Evolutionary conservation across 2,329 filamentous ascomycete genomes (phyloP).

Genomic region (Xylaria digitata): DNA sequence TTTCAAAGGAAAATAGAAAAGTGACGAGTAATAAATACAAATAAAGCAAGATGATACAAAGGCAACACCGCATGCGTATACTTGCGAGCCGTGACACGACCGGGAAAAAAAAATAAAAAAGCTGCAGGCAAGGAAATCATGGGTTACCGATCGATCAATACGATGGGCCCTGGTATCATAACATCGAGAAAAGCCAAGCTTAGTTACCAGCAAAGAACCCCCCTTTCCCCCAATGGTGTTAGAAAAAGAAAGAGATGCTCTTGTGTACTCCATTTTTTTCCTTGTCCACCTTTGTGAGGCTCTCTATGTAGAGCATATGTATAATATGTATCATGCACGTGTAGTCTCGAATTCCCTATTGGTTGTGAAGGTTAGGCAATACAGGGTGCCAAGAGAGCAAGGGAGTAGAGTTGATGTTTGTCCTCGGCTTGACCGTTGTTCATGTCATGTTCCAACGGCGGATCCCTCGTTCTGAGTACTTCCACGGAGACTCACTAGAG

Average conservation of each 20-base stretch:
- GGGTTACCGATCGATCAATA: constrained; percentile 3
- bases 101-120: background rate
- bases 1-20: background rate
- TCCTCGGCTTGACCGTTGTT: background rate
- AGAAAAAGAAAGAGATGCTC: background rate
- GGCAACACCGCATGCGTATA: background rate
- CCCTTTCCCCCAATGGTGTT: background rate
- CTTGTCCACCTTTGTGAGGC: background rate
- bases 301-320: constrained; percentile 9
- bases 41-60: background rate
- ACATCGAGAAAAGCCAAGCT: background rate
- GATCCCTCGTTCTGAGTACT: background rate
- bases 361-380: background rate
- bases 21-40: background rate
- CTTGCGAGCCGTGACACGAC: background rate
- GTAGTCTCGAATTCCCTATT: constrained; percentile 3
- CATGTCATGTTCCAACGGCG: too few species aligned
- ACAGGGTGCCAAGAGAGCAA: background rate
- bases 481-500: background rate
- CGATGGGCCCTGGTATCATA: background rate
- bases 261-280: background rate
- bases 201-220: too few species aligned
- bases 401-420: background rate
- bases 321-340: background rate
- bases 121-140: background rate